Percentiles rank a stretch among this genome's conserved stretches.
These are phyloP conservation scores for Microcyclospora tardicrescens DNA, from an alignment of 2,329 filamentous ascomycete genomes.

Conservation along the genomic window DNA sequence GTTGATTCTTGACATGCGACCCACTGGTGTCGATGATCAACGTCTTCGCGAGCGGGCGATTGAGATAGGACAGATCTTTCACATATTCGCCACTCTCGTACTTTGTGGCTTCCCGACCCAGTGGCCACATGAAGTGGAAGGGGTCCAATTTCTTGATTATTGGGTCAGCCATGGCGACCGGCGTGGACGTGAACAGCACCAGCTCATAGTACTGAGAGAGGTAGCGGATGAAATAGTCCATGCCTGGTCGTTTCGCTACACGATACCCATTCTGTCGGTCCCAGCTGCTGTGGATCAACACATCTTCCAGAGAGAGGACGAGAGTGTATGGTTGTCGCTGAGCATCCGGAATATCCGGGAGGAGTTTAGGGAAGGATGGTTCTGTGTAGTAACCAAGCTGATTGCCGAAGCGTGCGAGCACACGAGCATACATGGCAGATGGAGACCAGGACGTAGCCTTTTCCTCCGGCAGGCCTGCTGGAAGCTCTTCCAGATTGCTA, in stretches of 20 bases:
- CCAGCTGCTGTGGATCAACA: conserved; percentile 93
- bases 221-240: conserved; percentile 96
- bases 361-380: conserved; percentile 82
- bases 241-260: conserved; percentile 82
- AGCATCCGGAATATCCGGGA: conserved; percentile 66
- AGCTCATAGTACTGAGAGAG: conserved; percentile 96
- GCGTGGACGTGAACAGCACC: conserved; percentile 85
- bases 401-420: conserved; percentile 59
- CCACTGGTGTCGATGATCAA: conserved; percentile 85
- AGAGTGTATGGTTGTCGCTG: conserved; percentile 83
- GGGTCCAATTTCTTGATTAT: conserved; percentile 89
- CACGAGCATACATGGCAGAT: conserved; percentile 66
- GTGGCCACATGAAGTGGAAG: conserved; percentile 84
- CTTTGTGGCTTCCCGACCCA: conserved; percentile 92
- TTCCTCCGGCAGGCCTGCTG: conserved; percentile 43
- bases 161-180: conserved; percentile 71
- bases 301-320: conserved; percentile 82
- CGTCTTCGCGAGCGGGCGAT: conserved; percentile 88
- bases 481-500: conserved; percentile 55
- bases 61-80: conserved; percentile 98
- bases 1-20: conserved; percentile 71
- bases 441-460: conserved; percentile 69
- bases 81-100: conserved; percentile 94
- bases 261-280: conserved; percentile 87
- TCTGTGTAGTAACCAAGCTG: conserved; percentile 89